phyloP scores from a whole-genome alignment of 805 yeast species.

The Ogataea degrootiae region DNA sequence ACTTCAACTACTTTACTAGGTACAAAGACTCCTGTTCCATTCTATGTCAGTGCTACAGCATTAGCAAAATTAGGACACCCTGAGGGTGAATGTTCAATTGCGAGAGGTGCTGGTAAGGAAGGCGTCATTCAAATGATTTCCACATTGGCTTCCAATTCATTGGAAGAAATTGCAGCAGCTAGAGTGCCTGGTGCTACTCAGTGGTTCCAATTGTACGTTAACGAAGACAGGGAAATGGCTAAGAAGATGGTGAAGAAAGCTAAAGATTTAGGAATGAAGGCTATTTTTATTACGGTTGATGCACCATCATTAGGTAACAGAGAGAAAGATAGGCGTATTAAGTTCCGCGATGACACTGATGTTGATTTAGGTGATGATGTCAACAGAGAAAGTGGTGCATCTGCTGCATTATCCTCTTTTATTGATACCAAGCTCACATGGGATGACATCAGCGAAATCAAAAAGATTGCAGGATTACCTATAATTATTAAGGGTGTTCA shows the following conservation, averaged over 20 bases:
- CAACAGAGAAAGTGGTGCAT: slow-evolving; percentile 78
- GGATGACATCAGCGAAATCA: slow-evolving; percentile 59
- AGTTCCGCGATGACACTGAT: slow-evolving; percentile 39
- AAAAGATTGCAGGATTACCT: slow-evolving; percentile 55
- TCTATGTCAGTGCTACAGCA: slow-evolving; percentile 90
- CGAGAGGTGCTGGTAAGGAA: slow-evolving; percentile 74
- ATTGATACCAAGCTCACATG: slow-evolving; percentile 67
- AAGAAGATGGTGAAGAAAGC: slow-evolving; percentile 62
- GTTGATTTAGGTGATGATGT: slow-evolving; percentile 39
- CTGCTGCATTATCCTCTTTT: slow-evolving; percentile 80
- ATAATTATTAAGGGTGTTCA: slow-evolving; percentile 81
- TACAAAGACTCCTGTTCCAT: slow-evolving; percentile 63
- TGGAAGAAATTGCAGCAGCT: slow-evolving; percentile 78
- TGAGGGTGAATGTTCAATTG: slow-evolving; percentile 85
- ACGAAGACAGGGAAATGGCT: slow-evolving; percentile 66
- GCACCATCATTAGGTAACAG: slow-evolving; percentile 90
- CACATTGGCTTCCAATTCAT: slow-evolving; percentile 81
- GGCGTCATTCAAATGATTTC: slow-evolving; percentile 86
- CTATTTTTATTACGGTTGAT: slow-evolving; percentile 84
- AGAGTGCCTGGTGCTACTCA: slow-evolving; percentile 64
- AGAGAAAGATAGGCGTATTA: slow-evolving; percentile 50
- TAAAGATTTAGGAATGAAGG: slow-evolving; percentile 70
- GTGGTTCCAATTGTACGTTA: slow-evolving; percentile 88
- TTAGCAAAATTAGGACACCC: slow-evolving; percentile 88
- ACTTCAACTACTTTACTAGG: slow-evolving; percentile 73